phyloP scores from a whole-genome alignment of 2,329 filamentous ascomycete species.

The Nigrograna mackinnonii region DNA sequence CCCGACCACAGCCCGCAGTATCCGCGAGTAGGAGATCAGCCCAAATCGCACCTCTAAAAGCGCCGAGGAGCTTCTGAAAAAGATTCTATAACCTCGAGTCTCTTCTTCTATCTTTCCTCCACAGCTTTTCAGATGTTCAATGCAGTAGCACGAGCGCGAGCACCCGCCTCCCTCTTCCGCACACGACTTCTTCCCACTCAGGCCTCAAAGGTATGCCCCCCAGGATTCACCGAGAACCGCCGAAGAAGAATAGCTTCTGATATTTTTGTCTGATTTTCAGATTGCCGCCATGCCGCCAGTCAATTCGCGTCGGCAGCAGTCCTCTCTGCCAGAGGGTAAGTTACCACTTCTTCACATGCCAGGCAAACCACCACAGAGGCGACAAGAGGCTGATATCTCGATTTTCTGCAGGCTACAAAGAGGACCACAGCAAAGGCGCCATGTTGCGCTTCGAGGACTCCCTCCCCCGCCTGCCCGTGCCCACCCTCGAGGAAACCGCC shows the following conservation, averaged over 20 bases:
- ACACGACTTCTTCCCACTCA: conserved; percentile 29
- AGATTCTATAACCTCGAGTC: not conserved
- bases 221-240: not conserved
- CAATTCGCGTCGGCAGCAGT: conserved; percentile 43
- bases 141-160: conserved; percentile 43
- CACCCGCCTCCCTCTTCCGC: conserved; percentile 41
- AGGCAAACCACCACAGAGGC: not conserved
- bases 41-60: conserved; percentile 11
- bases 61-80: conserved; percentile 22
- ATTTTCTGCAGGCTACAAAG: conserved; percentile 68
- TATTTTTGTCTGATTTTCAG: conserved; percentile 15
- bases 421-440: conserved; percentile 76
- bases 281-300: conserved; percentile 39
- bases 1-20: conserved; percentile 4
- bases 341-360: conserved; percentile 9
- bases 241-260: not conserved
- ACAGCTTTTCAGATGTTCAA: conserved; percentile 40
- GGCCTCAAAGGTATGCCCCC: conserved; percentile 31
- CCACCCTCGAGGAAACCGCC: conserved; percentile 80
- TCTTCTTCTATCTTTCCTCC: conserved; percentile 6
- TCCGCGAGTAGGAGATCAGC: conserved; percentile 8
- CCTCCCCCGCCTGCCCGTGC: conserved; percentile 78
- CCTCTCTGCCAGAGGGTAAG: conserved; percentile 51
- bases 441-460: conserved; percentile 88
- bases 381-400: conserved; percentile 9